phyloP scores from a whole-genome alignment of 768 basidiomycete species.

The Agrocybe chaxingu region DNA sequence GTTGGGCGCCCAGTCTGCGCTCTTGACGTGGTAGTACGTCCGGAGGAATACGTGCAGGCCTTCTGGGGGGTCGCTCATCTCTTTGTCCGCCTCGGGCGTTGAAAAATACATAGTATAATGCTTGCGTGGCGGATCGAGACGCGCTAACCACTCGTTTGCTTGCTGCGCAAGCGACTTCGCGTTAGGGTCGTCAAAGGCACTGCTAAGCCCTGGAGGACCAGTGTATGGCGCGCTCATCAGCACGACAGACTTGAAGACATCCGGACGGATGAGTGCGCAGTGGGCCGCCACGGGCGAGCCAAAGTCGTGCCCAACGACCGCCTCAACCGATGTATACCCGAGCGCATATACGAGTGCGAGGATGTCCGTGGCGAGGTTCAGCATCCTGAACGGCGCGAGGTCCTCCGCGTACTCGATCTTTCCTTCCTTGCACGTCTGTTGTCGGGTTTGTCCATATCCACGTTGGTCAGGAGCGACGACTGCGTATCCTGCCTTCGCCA shows the following conservation, averaged over 20 bases:
- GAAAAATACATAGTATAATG: slow-evolving; percentile 55
- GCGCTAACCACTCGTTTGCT: slow-evolving; percentile 27
- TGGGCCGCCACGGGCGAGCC: slow-evolving; percentile 52
- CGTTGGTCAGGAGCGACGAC: slow-evolving; percentile 65
- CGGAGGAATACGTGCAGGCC: slow-evolving; percentile 48
- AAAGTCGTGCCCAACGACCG: slow-evolving; percentile 62
- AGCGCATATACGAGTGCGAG: slow-evolving; percentile 49
- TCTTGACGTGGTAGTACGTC: slow-evolving; percentile 57
- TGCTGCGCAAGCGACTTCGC: slow-evolving; percentile 11
- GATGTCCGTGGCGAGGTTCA: slow-evolving; percentile 51
- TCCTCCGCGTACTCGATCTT: slow-evolving; percentile 44
- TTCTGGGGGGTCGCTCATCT: slow-evolving; percentile 40
- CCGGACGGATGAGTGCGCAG: slow-evolving; percentile 52
- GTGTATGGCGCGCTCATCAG: slow-evolving; percentile 60
- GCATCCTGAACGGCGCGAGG: slow-evolving; percentile 43
- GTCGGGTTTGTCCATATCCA: slow-evolving; percentile 46
- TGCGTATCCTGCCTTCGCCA: slow-evolving; percentile 49
- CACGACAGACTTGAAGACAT: slow-evolving; percentile 53
- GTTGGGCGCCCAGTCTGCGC: slow-evolving; percentile 48
- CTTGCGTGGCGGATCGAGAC: slow-evolving; percentile 49
- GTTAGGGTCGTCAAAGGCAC: neutral
- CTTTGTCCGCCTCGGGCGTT: slow-evolving; percentile 40
- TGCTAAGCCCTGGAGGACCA: slow-evolving; percentile 35
- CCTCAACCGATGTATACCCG: slow-evolving; percentile 40
- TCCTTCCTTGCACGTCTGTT: slow-evolving; percentile 3